phyloP scores from a whole-genome alignment of 345 rosid genomes.

The Moringa oleifera region DNA sequence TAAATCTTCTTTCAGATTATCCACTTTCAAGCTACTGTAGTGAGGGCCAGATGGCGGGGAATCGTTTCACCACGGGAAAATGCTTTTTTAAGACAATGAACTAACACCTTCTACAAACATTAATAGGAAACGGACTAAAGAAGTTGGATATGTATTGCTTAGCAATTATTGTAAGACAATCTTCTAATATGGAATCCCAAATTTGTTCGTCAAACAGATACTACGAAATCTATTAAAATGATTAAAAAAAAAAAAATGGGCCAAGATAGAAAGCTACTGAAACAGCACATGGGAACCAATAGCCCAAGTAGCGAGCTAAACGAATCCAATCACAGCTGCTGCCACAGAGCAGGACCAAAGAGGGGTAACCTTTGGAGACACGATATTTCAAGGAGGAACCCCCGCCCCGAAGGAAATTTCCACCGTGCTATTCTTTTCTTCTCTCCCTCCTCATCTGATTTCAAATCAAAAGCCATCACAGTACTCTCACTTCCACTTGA shows the following conservation, averaged over 20 bases:
- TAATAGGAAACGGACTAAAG: neutral
- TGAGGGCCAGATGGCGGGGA: constrained; percentile 69
- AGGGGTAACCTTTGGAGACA: constrained; percentile 67
- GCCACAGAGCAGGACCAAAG: constrained; percentile 88
- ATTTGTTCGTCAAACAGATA: too few species aligned
- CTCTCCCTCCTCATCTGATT: constrained; percentile 35
- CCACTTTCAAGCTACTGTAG: too few species aligned
- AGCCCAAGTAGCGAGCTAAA: constrained; percentile 6
- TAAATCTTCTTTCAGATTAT: too few species aligned
- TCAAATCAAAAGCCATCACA: constrained; percentile 21
- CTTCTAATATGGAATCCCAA: too few species aligned
- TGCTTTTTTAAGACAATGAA: constrained; percentile 71
- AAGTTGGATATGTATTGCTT: neutral
- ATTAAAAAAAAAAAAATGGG: too few species aligned
- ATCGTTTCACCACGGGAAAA: constrained; percentile 77
- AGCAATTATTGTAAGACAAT: too few species aligned
- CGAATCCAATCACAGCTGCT: constrained; percentile 79
- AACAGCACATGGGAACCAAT: too few species aligned
- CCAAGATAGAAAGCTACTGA: too few species aligned
- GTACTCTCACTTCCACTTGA: constrained; percentile 12
- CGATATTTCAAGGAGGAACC: constrained; percentile 71
- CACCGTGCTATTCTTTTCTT: constrained; percentile 57
- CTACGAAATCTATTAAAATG: too few species aligned
- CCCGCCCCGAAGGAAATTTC: constrained; percentile 82
- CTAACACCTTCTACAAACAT: neutral